Percentiles rank a stretch among this genome's conserved stretches.
Evolutionary conservation across 164 flowering plant species (phyloP).

Genomic region (Chloranthus sessilifolius): DNA sequence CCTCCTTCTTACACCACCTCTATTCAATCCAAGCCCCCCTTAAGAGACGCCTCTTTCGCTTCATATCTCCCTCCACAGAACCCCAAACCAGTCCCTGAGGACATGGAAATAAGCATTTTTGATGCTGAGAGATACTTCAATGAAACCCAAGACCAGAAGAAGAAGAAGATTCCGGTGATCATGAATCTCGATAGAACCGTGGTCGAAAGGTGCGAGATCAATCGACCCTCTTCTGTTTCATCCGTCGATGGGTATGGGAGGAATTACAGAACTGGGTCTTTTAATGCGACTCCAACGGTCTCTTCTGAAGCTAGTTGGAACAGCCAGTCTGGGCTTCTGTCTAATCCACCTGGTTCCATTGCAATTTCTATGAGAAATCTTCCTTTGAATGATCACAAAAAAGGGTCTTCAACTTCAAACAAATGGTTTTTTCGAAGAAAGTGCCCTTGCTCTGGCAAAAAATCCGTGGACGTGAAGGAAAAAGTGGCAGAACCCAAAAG

Average conservation of each 20-base stretch:
- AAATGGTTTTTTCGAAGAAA: conserved; percentile 52
- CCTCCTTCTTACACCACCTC: conserved; percentile 3
- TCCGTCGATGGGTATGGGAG: conserved; percentile 38
- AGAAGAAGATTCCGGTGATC: conserved; percentile 2
- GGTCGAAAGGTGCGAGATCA: conserved; percentile 11
- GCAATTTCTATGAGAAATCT: conserved; percentile 30
- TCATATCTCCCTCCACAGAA: conserved; percentile 20
- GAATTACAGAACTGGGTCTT: conserved; percentile 47
- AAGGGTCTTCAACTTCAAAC: conserved; percentile 10
- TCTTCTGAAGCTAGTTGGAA: conserved; percentile 97
- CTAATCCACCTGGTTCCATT: conserved; percentile 54
- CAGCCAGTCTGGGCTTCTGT: conserved; percentile 74
- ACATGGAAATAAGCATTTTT: conserved; percentile 63
- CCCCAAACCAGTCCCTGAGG: conserved; percentile 16
- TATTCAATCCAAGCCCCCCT: conserved; percentile 10
- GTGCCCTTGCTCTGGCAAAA: conserved; percentile 71
- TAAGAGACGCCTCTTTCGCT: conserved; percentile 36
- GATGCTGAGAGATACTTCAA: conserved; percentile 72
- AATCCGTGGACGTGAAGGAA: conserved; percentile 58
- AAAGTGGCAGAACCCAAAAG: conserved; percentile 21
- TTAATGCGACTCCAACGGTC: conserved; percentile 77
- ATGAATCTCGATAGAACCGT: conserved; percentile 3
- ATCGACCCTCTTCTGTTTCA: conserved; percentile 51
- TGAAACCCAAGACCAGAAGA: conserved; percentile 25
- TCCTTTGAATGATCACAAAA: conserved; percentile 13